Evolutionary conservation across 2,329 filamentous ascomycete genomes (phyloP), one percentile per base, ranked within the genome.

Genomic region (Fusarium sp.): DNA sequence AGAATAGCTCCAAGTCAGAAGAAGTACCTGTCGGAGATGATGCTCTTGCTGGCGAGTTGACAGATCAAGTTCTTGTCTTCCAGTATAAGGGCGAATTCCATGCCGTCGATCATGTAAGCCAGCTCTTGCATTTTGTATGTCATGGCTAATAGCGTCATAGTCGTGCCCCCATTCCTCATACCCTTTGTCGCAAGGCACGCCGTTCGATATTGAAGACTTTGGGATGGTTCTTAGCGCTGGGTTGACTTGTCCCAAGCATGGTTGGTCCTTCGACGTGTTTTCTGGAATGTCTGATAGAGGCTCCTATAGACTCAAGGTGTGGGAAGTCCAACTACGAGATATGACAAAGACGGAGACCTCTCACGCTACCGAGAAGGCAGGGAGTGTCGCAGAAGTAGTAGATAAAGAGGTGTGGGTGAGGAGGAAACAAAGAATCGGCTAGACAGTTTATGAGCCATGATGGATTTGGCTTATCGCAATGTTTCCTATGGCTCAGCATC

Each of bases 121-220:
- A 36, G 8, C n/a, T 9, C 11, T 18, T 38, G 16, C 3, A 29
- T 36, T 25, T 16, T 3, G 8, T 10, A 3, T 6, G 13, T 29
- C 0, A 7, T 13, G 8, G n/a, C 66, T 73, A 45, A 73, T 14
- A 5, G 16, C 3, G 11, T 33, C 7, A 10, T 69, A 92, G 90
- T 85, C 87, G 85, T 94, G 92, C 68, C 92, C 92, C 1, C 92
- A 94, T 74, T 90, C 89, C 1, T 88, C 91, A 0, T 94, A 88
- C 66, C 91, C 92, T 0, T 85, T 94, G 2, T 92, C 91, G 0
- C 86, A 88, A 50, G 91, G 90, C 0, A 87, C 82, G 0, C 85
- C 91, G 0, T 93, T 93, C 67, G 92, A 94, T 63, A 93, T 94
- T 75, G 92, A 94, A 74, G 92, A 94, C 69, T 94, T 93, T 78